Base-by-base conservation (phyloP, 306 rosid species). In the Malus orientalis region DNA sequence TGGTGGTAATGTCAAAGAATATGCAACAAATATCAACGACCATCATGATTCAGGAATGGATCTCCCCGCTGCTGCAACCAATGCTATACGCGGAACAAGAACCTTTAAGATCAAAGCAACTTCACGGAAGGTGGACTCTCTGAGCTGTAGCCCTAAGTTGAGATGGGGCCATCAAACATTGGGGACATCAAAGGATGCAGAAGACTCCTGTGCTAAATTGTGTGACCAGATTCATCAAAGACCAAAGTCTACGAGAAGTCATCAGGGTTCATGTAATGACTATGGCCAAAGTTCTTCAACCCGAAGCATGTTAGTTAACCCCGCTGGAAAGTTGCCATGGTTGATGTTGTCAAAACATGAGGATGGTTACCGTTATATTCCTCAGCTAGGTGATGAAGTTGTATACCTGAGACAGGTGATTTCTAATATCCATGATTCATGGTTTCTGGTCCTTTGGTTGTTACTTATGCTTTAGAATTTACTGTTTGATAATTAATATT, bases 301-400 rank as follows among this genome's bases (percentile, higher is more conserved):
- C 57, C 82, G 36, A 80, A 85, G 81, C 42, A 76, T 86, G 77
- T 77, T 85, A 59, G 81, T 63, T 73, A 63, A 61, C 78, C 84
- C 83, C 20, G 76, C 65, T 19, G 89, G 81, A 80, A 91, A 91
- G 62, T 66, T 84, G 44, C 85, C 98, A 30, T 93, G 98, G 98
- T 78, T 93, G 77, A 90, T 85, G 89, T 76, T 91, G 77, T 86
- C 89, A 2, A 82, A 84, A 86, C 87, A 82, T 16, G 98, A 90
- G 77, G 89, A 80, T 33, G 85, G 90, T 78, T 87, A 84, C 82
- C 91, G 91, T 59, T 93, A 89, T 79, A 85, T 93, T 82, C 98
- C 98, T 84, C 98, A 93, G 88, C 91, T 87, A 51, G 95, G 94
- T 73, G 96, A 93, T 73, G 87, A 91, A 91, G 98, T 93, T 67